Evolutionary conservation across 495 filamentous ascomycete genomes (phyloP).

Genomic region (Penicillium dipodomyicola): DNA sequence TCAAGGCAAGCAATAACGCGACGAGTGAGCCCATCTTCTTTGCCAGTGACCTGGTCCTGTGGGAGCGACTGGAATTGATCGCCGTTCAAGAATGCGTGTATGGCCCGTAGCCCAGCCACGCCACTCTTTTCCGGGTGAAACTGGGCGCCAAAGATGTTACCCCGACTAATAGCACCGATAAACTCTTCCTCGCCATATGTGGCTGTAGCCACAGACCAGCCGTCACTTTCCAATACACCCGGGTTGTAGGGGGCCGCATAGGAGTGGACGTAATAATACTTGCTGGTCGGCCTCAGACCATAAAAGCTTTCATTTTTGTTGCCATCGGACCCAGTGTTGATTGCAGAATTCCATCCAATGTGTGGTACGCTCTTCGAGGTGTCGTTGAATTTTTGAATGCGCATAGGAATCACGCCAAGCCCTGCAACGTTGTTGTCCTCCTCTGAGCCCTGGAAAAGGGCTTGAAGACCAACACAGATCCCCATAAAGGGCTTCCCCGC

Average conservation of each 20-base stretch:
- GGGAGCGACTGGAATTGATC: constrained; percentile 47
- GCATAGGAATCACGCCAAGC: constrained; percentile 68
- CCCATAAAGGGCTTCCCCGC: constrained; percentile 95
- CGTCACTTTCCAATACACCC: constrained; percentile 68
- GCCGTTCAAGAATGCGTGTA: constrained; percentile 82
- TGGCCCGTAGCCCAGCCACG: constrained; percentile 74
- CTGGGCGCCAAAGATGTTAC: constrained; percentile 85
- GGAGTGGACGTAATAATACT: constrained; percentile 98
- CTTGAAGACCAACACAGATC: constrained; percentile 93
- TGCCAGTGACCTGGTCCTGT: constrained; percentile 21
- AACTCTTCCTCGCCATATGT: constrained; percentile 88
- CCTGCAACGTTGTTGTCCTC: constrained; percentile 71
- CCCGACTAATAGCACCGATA: constrained; percentile 82
- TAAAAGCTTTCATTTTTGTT: constrained; percentile 59
- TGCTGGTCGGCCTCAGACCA: constrained; percentile 72
- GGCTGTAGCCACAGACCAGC: constrained; percentile 86
- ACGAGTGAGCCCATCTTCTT: constrained; percentile 71
- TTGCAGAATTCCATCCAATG: constrained; percentile 96
- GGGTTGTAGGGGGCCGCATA: constrained; percentile 78
- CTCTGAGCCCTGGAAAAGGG: constrained; percentile 78
- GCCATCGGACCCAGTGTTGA: constrained; percentile 46
- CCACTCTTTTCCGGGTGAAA: constrained; percentile 99
- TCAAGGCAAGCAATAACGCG: constrained; percentile 94
- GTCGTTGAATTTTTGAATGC: constrained; percentile 73
- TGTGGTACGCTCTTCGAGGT: constrained; percentile 85